Evolutionary conservation across 441 rosid species (phyloP).

Genomic region (Heliophila coronopifolia): DNA sequence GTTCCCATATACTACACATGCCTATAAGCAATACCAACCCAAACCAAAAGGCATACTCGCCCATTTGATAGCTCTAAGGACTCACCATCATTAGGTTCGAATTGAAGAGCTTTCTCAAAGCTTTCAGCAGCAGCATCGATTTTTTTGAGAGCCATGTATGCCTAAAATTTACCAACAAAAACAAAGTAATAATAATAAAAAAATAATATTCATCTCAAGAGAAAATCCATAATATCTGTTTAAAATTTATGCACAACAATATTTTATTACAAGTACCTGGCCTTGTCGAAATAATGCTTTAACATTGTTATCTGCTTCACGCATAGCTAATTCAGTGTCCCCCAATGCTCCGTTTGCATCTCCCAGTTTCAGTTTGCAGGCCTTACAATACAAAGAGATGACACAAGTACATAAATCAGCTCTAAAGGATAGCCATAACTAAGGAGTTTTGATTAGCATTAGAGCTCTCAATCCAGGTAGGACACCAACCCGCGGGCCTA

Average conservation of each 20-base stretch:
- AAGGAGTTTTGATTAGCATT: no score
- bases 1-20: no score
- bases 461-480: no score
- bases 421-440: conserved; percentile 7
- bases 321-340: conserved; percentile 85
- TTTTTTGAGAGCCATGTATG: conserved; percentile 76
- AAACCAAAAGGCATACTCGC: no score
- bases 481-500: no score
- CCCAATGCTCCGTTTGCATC: conserved; percentile 82
- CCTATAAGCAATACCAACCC: no score
- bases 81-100: conserved; percentile 92
- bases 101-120: conserved; percentile 69
- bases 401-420: background rate
- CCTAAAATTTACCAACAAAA: conserved; percentile 40
- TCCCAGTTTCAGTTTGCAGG: conserved; percentile 72
- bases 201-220: no score
- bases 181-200: no score
- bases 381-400: conserved; percentile 36
- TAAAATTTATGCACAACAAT: no score
- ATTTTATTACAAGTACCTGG: no score
- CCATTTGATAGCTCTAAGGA: no score
- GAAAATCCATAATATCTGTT: background rate
- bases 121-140: conserved; percentile 90
- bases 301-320: conserved; percentile 75
- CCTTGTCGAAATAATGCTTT: conserved; percentile 96